These are phyloP conservation scores for Claviceps pazoutovae DNA, from an alignment of 2,329 filamentous ascomycete genomes.

Conservation along the genomic window DNA sequence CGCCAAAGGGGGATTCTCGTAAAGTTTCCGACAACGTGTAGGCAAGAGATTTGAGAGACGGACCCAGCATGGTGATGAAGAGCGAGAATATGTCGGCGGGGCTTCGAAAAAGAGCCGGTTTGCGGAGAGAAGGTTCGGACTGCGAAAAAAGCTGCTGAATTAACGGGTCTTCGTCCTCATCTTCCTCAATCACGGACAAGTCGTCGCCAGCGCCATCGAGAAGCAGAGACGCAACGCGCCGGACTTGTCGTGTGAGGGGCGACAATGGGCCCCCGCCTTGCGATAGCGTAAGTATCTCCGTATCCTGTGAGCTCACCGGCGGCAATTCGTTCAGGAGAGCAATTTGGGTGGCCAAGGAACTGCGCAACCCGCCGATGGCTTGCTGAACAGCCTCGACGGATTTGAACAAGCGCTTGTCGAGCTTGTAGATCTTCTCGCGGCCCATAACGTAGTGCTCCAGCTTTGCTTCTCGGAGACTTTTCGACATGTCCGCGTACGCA, in stretches of 20 bases:
- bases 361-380: constrained; percentile 78
- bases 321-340: constrained; percentile 57
- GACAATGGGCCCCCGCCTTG: constrained; percentile 7
- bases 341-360: constrained; percentile 82
- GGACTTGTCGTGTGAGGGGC: constrained; percentile 13
- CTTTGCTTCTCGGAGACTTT: constrained; percentile 71
- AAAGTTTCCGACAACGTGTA: constrained; percentile 83
- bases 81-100: constrained; percentile 80
- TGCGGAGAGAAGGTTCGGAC: constrained; percentile 17
- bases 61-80: constrained; percentile 79
- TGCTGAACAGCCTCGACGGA: constrained; percentile 77
- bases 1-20: constrained; percentile 70
- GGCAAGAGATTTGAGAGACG: constrained; percentile 91
- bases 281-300: not conserved
- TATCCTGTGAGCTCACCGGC: constrained; percentile 1
- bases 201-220: constrained; percentile 30
- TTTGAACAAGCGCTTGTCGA: constrained; percentile 68
- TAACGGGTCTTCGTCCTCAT: constrained; percentile 30
- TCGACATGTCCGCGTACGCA: constrained; percentile 56
- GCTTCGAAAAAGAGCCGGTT: constrained; percentile 32
- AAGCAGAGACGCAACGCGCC: constrained; percentile 16
- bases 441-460: constrained; percentile 78
- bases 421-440: constrained; percentile 60
- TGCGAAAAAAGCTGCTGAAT: constrained; percentile 11
- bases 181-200: constrained; percentile 50